A percentile compares a stretch with the other conserved stretches of the same genome.
Conservation (phyloP, 352 stramenopile genomes). For the Globisporangium spinosum region DNA sequence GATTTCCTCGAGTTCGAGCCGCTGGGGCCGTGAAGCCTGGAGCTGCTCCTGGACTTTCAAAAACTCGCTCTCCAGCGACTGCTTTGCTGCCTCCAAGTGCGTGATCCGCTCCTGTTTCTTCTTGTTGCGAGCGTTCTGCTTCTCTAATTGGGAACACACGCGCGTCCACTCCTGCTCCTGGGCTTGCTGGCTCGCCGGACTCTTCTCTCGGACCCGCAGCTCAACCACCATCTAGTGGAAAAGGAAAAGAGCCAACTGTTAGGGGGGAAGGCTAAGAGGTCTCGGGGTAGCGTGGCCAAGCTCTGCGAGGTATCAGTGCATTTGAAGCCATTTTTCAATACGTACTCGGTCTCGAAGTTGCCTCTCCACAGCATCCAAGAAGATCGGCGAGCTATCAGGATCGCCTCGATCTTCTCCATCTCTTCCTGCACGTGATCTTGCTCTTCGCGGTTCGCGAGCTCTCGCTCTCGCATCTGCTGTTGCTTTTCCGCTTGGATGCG, state of each 20-base stretch:
- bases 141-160: slow-evolving; percentile 23
- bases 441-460: slow-evolving; percentile 20
- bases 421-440: slow-evolving; percentile 31
- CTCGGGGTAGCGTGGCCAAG: too few species aligned
- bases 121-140: slow-evolving; percentile 12
- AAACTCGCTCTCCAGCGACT: slow-evolving; percentile 35
- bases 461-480: slow-evolving; percentile 23
- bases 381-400: background rate
- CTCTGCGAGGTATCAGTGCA: background rate
- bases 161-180: slow-evolving; percentile 27
- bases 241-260: background rate
- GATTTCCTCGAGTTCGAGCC: slow-evolving; percentile 40
- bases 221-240: slow-evolving; percentile 34
- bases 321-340: background rate
- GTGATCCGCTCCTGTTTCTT: slow-evolving; percentile 22
- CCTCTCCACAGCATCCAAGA: slow-evolving; percentile 8
- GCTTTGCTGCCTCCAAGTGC: slow-evolving; percentile 27
- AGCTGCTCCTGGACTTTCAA: slow-evolving; percentile 24
- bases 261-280: background rate
- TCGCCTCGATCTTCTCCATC: slow-evolving; percentile 37
- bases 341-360: slow-evolving; percentile 8
- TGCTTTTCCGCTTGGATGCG: slow-evolving; percentile 27
- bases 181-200: slow-evolving; percentile 23
- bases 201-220: slow-evolving; percentile 33
- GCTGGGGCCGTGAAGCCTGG: slow-evolving; percentile 25